phyloP scores from a whole-genome alignment of 306 rosid species.

The Arachis hypogaea region DNA sequence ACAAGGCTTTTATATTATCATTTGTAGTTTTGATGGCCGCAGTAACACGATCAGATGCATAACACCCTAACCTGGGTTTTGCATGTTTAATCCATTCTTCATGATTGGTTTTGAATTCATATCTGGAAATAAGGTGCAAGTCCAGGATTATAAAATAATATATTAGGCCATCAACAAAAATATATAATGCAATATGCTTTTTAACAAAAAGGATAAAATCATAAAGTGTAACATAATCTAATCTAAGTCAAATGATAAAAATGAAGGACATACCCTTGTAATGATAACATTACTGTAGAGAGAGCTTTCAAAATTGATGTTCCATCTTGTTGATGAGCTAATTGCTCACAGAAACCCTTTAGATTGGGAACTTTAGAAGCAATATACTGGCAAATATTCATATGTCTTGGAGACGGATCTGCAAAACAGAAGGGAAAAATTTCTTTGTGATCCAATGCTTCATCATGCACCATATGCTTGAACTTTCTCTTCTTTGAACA shows the following conservation, averaged over 20 bases:
- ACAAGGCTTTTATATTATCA: constrained; percentile 65
- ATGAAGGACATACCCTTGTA: constrained; percentile 64
- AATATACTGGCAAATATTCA: constrained; percentile 68
- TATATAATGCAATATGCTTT: neutral
- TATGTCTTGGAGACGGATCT: constrained; percentile 72
- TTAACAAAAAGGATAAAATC: neutral
- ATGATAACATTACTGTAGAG: constrained; percentile 69
- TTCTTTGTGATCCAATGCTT: constrained; percentile 32
- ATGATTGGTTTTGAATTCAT: constrained; percentile 83
- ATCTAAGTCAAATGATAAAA: constrained; percentile 9
- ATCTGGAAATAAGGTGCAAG: constrained; percentile 58
- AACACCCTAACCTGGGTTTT: constrained; percentile 65
- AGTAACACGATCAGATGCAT: constrained; percentile 54
- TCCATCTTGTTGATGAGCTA: constrained; percentile 58
- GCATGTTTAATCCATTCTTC: constrained; percentile 81
- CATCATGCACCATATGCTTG: constrained; percentile 18
- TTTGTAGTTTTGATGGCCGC: constrained; percentile 59
- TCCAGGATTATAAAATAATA: constrained; percentile 22
- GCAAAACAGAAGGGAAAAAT: constrained; percentile 52
- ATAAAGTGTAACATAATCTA: constrained; percentile 12
- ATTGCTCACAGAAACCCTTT: constrained; percentile 52
- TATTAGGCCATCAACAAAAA: constrained; percentile 1
- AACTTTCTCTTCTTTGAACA: constrained; percentile 20
- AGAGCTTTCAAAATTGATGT: constrained; percentile 64
- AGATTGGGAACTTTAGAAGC: constrained; percentile 73